These are phyloP conservation scores for Malus fusca DNA, from an alignment of 306 rosid genomes.

Conservation along the genomic window DNA sequence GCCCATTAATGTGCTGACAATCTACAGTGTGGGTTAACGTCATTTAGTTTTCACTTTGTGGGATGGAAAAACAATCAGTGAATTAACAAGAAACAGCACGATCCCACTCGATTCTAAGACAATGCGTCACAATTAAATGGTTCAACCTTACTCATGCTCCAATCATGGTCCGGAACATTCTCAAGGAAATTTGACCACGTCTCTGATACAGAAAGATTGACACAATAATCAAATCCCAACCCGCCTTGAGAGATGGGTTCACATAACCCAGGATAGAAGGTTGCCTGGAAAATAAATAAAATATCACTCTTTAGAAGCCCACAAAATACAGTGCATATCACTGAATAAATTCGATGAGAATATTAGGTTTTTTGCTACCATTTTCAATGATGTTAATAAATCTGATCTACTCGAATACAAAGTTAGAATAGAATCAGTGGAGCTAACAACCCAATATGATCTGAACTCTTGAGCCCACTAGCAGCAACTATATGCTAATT, in stretches of 20 bases:
- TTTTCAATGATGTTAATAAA: background rate
- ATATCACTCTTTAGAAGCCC: background rate
- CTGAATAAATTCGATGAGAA: background rate
- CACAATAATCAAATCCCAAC: slow-evolving; percentile 88
- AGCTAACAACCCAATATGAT: background rate
- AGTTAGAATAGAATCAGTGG: background rate
- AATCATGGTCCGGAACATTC: slow-evolving; percentile 65
- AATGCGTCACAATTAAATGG: slow-evolving; percentile 1
- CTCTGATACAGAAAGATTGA: slow-evolving; percentile 76
- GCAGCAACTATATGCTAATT: background rate
- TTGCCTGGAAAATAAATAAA: slow-evolving; percentile 47
- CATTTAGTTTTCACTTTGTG: slow-evolving; percentile 8
- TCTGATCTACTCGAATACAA: background rate
- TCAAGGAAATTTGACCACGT: slow-evolving; percentile 86
- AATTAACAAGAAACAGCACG: slow-evolving; percentile 1
- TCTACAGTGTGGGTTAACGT: slow-evolving; percentile 35
- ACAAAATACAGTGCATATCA: background rate
- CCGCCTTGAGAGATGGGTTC: slow-evolving; percentile 97
- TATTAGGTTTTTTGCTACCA: background rate
- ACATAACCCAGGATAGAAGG: slow-evolving; percentile 83
- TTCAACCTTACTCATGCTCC: slow-evolving; percentile 93
- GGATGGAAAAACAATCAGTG: slow-evolving; percentile 4
- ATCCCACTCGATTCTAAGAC: slow-evolving; percentile 9
- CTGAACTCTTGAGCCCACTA: background rate
- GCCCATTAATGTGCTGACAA: slow-evolving; percentile 61